Evolutionary conservation across 2,329 filamentous ascomycete species (phyloP).

Genomic region (Pleomassaria siparia): DNA sequence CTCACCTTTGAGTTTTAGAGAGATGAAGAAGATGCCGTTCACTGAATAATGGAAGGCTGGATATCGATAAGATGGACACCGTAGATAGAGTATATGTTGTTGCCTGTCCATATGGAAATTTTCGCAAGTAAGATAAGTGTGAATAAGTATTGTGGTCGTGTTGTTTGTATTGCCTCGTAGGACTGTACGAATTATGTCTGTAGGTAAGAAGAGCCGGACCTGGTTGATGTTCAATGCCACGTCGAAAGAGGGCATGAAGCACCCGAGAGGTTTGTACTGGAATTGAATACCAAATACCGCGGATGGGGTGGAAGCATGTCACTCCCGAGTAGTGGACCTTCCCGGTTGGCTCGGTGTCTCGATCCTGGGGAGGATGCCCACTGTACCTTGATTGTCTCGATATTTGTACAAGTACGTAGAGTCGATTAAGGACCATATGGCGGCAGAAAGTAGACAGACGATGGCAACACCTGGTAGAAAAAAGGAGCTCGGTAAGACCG

Average conservation of each 20-base stretch:
- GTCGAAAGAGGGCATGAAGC: background rate
- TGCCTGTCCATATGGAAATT: background rate
- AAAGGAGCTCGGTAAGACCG: background rate
- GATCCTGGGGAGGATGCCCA: slow-evolving; percentile 10
- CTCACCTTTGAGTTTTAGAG: no score
- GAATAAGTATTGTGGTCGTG: background rate
- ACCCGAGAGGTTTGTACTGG: background rate
- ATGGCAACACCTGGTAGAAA: slow-evolving; percentile 1
- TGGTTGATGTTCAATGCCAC: background rate
- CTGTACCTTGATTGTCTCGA: slow-evolving; percentile 9
- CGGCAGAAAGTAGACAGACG: background rate
- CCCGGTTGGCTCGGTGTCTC: slow-evolving; percentile 7
- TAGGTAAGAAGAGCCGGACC: no score
- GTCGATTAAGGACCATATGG: background rate
- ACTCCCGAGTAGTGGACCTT: background rate
- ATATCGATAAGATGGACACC: background rate
- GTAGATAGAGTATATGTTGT: background rate
- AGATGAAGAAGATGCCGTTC: background rate
- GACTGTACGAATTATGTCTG: no score
- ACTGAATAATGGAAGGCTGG: background rate
- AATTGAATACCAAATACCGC: background rate
- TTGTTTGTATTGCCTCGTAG: no score
- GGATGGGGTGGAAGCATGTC: slow-evolving; percentile 4
- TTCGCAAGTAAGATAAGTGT: background rate
- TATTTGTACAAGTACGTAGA: slow-evolving; percentile 8